Evolutionary conservation across 164 flowering plant species (phyloP), one percentile per base, ranked within the genome.

Genomic region (Aristolochia contorta): DNA sequence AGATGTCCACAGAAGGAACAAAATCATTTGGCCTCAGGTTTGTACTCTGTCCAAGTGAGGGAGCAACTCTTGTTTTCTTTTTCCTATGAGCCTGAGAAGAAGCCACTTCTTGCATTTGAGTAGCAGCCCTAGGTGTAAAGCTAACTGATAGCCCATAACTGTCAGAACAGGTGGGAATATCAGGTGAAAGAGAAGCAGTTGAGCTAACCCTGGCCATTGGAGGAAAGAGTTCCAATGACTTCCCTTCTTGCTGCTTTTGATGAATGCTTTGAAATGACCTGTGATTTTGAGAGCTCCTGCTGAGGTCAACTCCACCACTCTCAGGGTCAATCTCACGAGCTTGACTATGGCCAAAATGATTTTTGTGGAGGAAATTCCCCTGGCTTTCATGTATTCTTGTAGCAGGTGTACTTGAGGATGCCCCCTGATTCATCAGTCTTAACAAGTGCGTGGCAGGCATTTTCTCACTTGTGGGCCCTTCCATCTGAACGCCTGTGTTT

Each of bases 361-460:
- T 71, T 70, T 6, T 20, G 58, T 46, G 43, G 43, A 37, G 43
- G 43, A 37, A 4, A 37, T 37, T 37, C 12, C 43, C 43, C 43
- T 65, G 65, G 19, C 53, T 63, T 54, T 53, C 59, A 19, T 60
- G 69, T 59, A 61, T 30, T 7, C 30, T 16, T 46, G 47, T 22
- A 25, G 45, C 65, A 47, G 74, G 61, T n/a, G 72, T 51, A 51
- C 69, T 64, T 48, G 82, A 74, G 60, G 49, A 50, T 24, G 64
- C 25, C 37, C 77, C 72, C 24, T 80, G 74, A 71, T 82, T 75
- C 91, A 83, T 78, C 54, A 85, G 80, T 75, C 80, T 82, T 30
- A 87, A 86, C 54, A 87, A 72, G 76, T 83, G 74, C 87, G 81
- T 75, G 2, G 95, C 91, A 24, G 91, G 72, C 51, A 83, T 73